Evolutionary conservation across 2,329 filamentous ascomycete genomes (phyloP).

Genomic region (Grosmannia huntii): DNA sequence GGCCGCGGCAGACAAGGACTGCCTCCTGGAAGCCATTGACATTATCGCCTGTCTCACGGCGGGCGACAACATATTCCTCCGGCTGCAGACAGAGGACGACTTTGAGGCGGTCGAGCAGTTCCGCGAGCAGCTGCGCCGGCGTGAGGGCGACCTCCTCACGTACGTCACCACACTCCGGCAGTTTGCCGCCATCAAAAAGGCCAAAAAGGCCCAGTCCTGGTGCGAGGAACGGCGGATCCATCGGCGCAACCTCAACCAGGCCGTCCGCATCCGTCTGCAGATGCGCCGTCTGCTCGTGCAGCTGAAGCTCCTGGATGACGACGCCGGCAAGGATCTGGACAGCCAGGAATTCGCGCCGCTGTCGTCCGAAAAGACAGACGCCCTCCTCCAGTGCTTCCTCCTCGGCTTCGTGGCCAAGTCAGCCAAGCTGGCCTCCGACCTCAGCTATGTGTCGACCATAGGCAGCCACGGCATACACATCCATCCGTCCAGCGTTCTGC

Average conservation of each 20-base stretch:
- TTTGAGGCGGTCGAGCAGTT: slow-evolving; percentile 31
- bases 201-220: slow-evolving; percentile 36
- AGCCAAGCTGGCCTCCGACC: slow-evolving; percentile 46
- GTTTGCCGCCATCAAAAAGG: slow-evolving; percentile 40
- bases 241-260: slow-evolving; percentile 47
- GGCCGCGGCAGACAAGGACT: slow-evolving; percentile 61
- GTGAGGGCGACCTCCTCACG: slow-evolving; percentile 53
- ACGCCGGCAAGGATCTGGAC: slow-evolving; percentile 33
- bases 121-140: slow-evolving; percentile 44
- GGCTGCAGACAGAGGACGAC: slow-evolving; percentile 34
- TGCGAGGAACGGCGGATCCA: slow-evolving; percentile 46
- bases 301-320: slow-evolving; percentile 34
- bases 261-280: slow-evolving; percentile 48
- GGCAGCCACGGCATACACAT: slow-evolving; percentile 49
- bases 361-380: slow-evolving; percentile 39
- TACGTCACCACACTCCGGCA: slow-evolving; percentile 51
- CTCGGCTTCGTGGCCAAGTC: slow-evolving; percentile 48
- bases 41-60: slow-evolving; percentile 56
- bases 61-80: slow-evolving; percentile 50
- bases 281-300: slow-evolving; percentile 42
- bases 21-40: slow-evolving; percentile 73
- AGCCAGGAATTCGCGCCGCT: slow-evolving; percentile 35
- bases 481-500: slow-evolving; percentile 49
- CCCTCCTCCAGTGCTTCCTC: slow-evolving; percentile 48
- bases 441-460: slow-evolving; percentile 45